Evolutionary conservation across 495 filamentous ascomycete genomes (phyloP).

Genomic region (Paragyromitra xinjiangensis): DNA sequence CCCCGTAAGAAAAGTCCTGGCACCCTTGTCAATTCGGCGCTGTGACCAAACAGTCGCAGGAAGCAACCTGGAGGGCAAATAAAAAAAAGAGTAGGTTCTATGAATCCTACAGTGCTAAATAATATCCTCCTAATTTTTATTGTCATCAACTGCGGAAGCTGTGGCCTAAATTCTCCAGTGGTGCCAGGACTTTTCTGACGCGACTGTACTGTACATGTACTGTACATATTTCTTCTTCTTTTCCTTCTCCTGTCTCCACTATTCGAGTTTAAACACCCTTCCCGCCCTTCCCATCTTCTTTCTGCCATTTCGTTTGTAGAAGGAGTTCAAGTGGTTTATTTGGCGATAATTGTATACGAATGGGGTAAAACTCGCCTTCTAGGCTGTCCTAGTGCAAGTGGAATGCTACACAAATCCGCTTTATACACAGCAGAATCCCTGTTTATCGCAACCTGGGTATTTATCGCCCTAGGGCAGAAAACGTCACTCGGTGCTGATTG

Average conservation of each 20-base stretch:
- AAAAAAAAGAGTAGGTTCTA: no score
- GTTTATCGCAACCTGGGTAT: neutral
- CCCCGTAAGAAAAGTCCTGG: no score
- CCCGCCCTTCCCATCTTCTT: neutral
- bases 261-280: neutral
- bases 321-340: neutral
- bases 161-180: no score
- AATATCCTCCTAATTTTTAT: no score
- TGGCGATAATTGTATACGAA: neutral
- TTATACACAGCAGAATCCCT: neutral
- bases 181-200: no score
- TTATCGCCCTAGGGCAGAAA: constrained; percentile 24
- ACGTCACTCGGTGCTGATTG: constrained; percentile 18
- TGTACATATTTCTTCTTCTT: constrained; percentile 4
- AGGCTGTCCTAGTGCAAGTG: neutral
- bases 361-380: neutral
- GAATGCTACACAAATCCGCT: neutral
- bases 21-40: no score
- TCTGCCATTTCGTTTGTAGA: neutral
- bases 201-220: neutral
- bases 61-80: no score
- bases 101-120: no score
- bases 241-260: no score
- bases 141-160: no score
- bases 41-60: no score